Evolutionary conservation across 345 rosid genomes (phyloP), one percentile per base, ranked within the genome.

Genomic region (Pugionium cornutum): DNA sequence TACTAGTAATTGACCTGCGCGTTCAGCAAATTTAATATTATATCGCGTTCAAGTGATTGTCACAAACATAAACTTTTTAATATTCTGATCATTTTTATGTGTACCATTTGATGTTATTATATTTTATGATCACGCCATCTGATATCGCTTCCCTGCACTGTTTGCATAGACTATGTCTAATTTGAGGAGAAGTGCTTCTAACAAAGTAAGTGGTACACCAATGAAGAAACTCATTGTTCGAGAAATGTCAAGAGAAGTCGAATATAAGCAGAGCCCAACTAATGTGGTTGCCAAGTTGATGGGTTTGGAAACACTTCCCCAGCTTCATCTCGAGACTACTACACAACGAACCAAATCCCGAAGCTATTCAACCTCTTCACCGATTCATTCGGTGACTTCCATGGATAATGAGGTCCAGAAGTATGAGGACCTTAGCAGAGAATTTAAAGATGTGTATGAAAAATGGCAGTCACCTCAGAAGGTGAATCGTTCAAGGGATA

Each of bases 211-310:
- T 62, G 88, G 79, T 42, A 89, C 92, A 49, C 89, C 92, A 7
- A 88, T 87, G 81, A 94, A 91, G 85, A 83, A 79, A 53, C 88
- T 94, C 55, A 80, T 91, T 53, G 95, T 87, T 40, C 86, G 79
- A 69, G 96, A 91, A 78, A 81, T 90, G 95, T 84, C 88, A 10
- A 90, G 81, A 80, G 96, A 94, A 62, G 79, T 76, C 10, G 86
- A 81, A 54, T 68, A 75, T 67, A 82, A 75, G 52, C 84, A 73
- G 51, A 80, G 73, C 66, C 73, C 83, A 36, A 81, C 95, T 33
- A 91, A 89, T 77, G 73, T 95, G 68, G 88, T 95, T 62, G 99
- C 97, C 66, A 91, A 89, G 85, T 76, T 95, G 75, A 95, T 95
- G 99, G 97, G 99, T 51, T 92, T 95, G 45, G 99, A 95, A 53